Evolutionary conservation across 2,329 filamentous ascomycete species (phyloP), one percentile per base, ranked within the genome.

Genomic region (Ambrosiella cleistominuta): DNA sequence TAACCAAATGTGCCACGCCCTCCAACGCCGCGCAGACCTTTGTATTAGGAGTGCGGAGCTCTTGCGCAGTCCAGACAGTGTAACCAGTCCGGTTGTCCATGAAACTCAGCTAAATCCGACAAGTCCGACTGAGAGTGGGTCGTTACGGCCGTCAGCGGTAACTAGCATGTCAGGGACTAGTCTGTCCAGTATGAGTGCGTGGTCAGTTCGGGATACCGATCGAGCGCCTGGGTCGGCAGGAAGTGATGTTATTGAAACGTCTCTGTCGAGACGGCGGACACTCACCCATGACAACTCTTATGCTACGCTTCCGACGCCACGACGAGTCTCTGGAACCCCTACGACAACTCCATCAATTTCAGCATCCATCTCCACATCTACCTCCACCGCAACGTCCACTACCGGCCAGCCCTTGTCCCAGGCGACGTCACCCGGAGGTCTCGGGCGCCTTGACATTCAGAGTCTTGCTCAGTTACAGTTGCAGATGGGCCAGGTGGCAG

Each of bases 21-120:
- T 82, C 2, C 76, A 81, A 60, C 68, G 68, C 57, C 75, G 76
- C 6, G 72, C 77, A 1, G 72, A 77, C 47, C 70, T 72, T 2
- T 81, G 77, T 62, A 71, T 78, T 47, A 70, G 72, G 12, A 73
- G 72, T 56, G 69, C 79, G 3, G 75, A 80, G 58, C 65, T 67
- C 2, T 65, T 72, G 7, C 75, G 75, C 3, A 67, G 38, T 13
- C 45, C 54, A 6, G 39, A n/a, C 35, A 35, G 36, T 8, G 17
- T 42, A 11, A 37, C 44, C 7, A 12, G 45, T 12, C 17, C 38
- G 6, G 54, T 45, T 5, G 44, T 50, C 38, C 37, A 56, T 19
- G 44, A 50, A 35, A 56, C 57, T 2, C 51, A 55, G 40, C 17
- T 58, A 12, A 58, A 58, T 7, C 56, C 56, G 11, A 36, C 45